A percentile compares a stretch with the other conserved stretches of the same genome.
phyloP scores from a whole-genome alignment of 23 red algal genomes.

The Gracilaria caudata region DNA sequence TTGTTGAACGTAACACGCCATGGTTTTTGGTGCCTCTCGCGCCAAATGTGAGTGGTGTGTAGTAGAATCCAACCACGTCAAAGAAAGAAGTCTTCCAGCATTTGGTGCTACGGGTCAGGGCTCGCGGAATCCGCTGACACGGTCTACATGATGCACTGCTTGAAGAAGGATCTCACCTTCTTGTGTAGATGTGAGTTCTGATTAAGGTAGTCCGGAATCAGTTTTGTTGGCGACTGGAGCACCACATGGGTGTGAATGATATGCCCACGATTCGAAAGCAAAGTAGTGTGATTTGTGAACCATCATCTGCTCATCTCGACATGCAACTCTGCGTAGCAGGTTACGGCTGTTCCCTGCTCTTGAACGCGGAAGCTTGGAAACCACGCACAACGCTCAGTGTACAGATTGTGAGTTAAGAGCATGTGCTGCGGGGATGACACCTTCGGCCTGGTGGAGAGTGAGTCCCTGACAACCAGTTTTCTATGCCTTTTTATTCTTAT shows the following conservation, averaged over 20 bases:
- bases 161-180: not conserved
- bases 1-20: not conserved
- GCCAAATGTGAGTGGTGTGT: not conserved
- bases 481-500: not conserved
- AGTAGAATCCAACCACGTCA: conserved; percentile 26
- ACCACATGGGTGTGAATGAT: conserved; percentile 7
- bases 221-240: not conserved
- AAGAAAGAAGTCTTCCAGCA: conserved; percentile 28
- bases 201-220: conserved; percentile 45
- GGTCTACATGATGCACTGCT: not conserved
- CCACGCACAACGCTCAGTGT: not conserved
- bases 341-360: not conserved
- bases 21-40: not conserved
- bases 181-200: conserved; percentile 27
- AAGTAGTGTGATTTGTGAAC: conserved; percentile 5
- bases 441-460: not conserved
- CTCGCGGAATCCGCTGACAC: not conserved
- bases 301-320: not conserved
- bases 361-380: conserved; percentile 11
- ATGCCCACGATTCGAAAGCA: not conserved
- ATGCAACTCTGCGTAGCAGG: not conserved
- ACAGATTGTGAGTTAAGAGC: not conserved
- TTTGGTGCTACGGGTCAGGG: not conserved
- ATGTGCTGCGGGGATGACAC: not conserved
- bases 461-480: not conserved